Evolutionary conservation across 2,329 filamentous ascomycete genomes (phyloP).

Genomic region (Sporothrix protearum): DNA sequence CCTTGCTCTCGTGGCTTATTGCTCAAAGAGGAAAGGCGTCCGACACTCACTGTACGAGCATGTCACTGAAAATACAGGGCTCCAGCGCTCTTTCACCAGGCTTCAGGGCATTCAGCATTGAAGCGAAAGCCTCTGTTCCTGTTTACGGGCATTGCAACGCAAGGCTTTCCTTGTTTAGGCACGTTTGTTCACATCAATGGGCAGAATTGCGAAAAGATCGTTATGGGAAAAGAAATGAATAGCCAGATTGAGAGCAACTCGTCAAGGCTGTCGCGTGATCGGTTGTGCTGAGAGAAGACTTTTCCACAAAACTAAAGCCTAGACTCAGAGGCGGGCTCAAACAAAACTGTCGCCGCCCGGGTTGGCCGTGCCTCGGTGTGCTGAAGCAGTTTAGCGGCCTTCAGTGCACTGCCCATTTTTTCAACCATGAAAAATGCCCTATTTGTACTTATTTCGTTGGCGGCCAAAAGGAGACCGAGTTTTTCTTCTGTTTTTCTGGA

Average conservation of each 20-base stretch:
- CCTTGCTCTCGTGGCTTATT: conserved; percentile 21
- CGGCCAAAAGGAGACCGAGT: too few relatives aligned
- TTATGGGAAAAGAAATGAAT: not conserved
- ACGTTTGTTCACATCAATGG: not conserved
- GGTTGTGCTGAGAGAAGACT: not conserved
- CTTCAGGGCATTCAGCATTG: not conserved
- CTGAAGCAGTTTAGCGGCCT: conserved; percentile 5
- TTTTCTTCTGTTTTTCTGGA: not conserved
- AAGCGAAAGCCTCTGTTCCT: not conserved
- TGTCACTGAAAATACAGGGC: not conserved
- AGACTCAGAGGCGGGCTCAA: not conserved
- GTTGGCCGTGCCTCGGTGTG: conserved; percentile 17
- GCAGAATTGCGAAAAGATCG: not conserved
- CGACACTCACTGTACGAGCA: not conserved
- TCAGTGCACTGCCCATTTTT: not conserved
- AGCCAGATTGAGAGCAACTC: not conserved
- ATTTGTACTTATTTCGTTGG: not conserved
- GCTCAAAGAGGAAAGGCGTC: conserved; percentile 18
- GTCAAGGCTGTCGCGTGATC: conserved; percentile 1
- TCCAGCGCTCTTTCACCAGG: not conserved
- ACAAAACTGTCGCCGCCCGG: not conserved
- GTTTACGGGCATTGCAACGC: not conserved
- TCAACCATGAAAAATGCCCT: too few relatives aligned
- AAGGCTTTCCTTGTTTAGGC: not conserved
- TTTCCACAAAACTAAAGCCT: not conserved